phyloP scores from a whole-genome alignment of 2,329 filamentous ascomycete species.

The Podosphaera fusca region DNA sequence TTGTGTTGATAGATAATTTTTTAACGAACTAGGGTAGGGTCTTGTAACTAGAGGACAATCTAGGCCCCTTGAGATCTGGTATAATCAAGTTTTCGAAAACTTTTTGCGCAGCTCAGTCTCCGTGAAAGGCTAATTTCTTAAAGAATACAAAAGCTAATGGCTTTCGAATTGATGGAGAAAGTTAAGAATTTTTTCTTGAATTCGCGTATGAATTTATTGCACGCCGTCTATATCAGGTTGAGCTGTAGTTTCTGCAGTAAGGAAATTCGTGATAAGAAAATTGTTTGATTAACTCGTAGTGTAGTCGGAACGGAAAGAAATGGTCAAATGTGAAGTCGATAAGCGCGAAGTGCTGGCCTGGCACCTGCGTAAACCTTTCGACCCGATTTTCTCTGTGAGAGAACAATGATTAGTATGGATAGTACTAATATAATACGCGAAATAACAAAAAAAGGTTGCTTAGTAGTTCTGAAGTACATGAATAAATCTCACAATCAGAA shows the following conservation, averaged over 20 bases:
- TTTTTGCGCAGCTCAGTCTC: background rate
- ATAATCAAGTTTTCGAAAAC: background rate
- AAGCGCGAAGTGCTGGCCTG: background rate
- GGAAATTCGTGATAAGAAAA: no score
- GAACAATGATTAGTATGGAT: background rate
- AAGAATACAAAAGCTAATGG: no score
- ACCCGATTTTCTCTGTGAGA: background rate
- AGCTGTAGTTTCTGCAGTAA: no score
- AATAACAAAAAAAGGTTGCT: background rate
- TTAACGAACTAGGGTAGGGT: background rate
- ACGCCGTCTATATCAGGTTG: no score
- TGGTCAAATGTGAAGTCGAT: background rate
- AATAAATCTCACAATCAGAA: background rate
- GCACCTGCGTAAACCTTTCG: background rate
- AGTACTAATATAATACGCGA: background rate
- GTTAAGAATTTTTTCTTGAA: no score
- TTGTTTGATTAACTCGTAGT: background rate
- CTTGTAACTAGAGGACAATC: background rate
- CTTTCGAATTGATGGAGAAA: no score
- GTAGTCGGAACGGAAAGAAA: background rate
- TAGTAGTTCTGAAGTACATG: background rate
- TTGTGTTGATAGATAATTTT: background rate
- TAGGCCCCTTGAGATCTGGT: background rate
- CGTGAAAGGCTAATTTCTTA: background rate
- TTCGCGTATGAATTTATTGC: no score